These are phyloP conservation scores for Fusarium sp. DNA, from an alignment of 2,329 filamentous ascomycete genomes.

Conservation along the genomic window DNA sequence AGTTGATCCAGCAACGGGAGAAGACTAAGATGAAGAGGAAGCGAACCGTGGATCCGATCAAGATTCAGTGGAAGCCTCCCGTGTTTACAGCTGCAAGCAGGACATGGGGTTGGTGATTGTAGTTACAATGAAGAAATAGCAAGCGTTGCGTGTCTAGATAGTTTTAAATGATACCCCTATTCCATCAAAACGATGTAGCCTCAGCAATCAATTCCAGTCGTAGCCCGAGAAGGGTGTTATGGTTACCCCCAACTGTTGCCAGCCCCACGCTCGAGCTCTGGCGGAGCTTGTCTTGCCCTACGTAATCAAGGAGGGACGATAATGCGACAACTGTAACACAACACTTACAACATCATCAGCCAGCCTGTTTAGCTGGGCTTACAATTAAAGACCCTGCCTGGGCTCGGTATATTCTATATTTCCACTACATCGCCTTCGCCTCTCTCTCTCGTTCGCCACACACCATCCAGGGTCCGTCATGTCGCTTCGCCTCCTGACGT, in stretches of 20 bases:
- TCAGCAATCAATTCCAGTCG: too few species aligned
- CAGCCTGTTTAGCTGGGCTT: neutral
- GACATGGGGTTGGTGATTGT: conserved; percentile 90
- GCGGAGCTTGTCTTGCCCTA: conserved; percentile 20
- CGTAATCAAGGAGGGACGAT: conserved; percentile 32
- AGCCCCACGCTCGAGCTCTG: conserved; percentile 30
- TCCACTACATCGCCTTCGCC: neutral
- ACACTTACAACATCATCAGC: conserved; percentile 7
- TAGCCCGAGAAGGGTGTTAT: neutral
- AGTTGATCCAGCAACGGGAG: conserved; percentile 81
- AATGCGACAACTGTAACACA: conserved; percentile 33
- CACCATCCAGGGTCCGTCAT: conserved; percentile 32
- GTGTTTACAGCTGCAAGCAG: conserved; percentile 90
- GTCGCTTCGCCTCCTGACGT: conserved; percentile 46
- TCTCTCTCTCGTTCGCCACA: neutral
- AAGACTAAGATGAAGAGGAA: conserved; percentile 85
- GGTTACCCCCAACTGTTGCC: conserved; percentile 17
- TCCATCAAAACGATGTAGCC: neutral
- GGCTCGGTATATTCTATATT: neutral
- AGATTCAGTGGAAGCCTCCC: conserved; percentile 94
- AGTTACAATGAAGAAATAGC: neutral
- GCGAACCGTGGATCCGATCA: conserved; percentile 79
- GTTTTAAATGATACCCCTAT: conserved; percentile 43
- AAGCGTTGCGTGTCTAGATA: conserved; percentile 20
- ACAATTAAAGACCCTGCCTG: neutral